phyloP scores from a whole-genome alignment of 352 stramenopile genomes.

The Phytopythium chamaehyphon region DNA sequence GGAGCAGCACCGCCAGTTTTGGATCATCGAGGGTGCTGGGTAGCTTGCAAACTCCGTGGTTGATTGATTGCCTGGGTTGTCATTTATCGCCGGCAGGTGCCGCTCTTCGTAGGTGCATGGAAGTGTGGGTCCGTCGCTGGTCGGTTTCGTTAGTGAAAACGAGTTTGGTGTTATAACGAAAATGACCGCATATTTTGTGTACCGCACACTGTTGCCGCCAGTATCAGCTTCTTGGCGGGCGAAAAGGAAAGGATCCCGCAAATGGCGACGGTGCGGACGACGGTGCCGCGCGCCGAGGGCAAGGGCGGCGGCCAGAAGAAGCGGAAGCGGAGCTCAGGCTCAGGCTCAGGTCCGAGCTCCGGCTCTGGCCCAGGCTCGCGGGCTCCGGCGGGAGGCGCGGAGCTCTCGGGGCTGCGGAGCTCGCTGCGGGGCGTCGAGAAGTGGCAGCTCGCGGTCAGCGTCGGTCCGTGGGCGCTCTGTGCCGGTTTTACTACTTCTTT shows the following conservation, averaged over 20 bases:
- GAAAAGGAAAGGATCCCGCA: too few relatives aligned
- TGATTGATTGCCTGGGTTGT: too few relatives aligned
- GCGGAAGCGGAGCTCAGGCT: constrained; percentile 24
- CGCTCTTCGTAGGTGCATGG: too few relatives aligned
- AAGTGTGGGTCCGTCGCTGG: too few relatives aligned
- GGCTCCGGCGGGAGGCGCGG: background rate
- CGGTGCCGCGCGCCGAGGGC: constrained; percentile 10
- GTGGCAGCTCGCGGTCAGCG: constrained; percentile 24
- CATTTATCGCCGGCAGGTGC: too few relatives aligned
- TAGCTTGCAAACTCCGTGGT: too few relatives aligned
- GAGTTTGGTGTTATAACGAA: too few relatives aligned
- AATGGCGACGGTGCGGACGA: constrained; percentile 33
- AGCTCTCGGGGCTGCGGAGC: constrained; percentile 3
- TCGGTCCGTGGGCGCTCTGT: constrained; percentile 4
- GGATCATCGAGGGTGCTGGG: constrained; percentile 63
- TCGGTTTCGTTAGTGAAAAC: too few relatives aligned
- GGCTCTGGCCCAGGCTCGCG: background rate
- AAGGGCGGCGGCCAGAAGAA: constrained; percentile 16
- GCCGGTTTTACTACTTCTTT: too few relatives aligned
- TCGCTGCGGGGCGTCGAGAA: constrained; percentile 27
- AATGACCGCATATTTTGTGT: too few relatives aligned
- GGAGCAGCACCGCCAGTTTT: constrained; percentile 71
- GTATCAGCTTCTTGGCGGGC: too few relatives aligned
- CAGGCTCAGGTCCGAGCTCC: constrained; percentile 5
- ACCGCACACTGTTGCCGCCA: too few relatives aligned